phyloP scores from a whole-genome alignment of 1,139 yeast species.

The Saccharomyces hybrid region DNA sequence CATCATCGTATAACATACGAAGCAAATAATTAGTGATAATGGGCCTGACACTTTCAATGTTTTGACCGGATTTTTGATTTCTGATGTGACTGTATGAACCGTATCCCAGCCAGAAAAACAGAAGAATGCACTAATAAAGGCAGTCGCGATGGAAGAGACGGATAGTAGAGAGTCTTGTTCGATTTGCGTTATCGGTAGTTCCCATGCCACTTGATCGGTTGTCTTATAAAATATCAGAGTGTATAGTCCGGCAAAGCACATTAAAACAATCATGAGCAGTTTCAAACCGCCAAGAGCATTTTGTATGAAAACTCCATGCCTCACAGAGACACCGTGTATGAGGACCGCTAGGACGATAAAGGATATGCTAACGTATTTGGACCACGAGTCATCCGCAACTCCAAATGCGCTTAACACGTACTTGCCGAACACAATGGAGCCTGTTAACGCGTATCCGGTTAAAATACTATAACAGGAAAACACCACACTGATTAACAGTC shows the following conservation, averaged over 20 bases:
- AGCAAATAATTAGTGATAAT: constrained; percentile 41
- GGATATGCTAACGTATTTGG: constrained; percentile 40
- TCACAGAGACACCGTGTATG: constrained; percentile 49
- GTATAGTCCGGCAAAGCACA: constrained; percentile 46
- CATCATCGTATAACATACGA: constrained; percentile 46
- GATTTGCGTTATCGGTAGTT: constrained; percentile 13
- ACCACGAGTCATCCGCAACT: constrained; percentile 33
- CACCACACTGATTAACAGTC: constrained; percentile 51
- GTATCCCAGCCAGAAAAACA: constrained; percentile 61
- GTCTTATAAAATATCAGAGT: constrained; percentile 36
- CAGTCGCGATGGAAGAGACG: constrained; percentile 45
- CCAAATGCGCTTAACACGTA: constrained; percentile 49
- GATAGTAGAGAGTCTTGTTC: constrained; percentile 32
- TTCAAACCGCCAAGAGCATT: constrained; percentile 52
- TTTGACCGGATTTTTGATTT: constrained; percentile 49
- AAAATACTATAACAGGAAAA: constrained; percentile 49
- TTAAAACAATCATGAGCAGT: constrained; percentile 40
- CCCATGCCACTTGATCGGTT: constrained; percentile 5
- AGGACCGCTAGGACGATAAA: constrained; percentile 39
- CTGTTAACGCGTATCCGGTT: constrained; percentile 60
- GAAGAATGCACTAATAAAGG: constrained; percentile 52
- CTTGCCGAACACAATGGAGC: constrained; percentile 65
- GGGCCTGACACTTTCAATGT: constrained; percentile 60
- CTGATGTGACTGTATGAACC: constrained; percentile 55
- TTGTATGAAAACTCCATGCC: constrained; percentile 47